phyloP scores from a whole-genome alignment of 371 early-diverging fungal species.

The Mortierella sp. region DNA sequence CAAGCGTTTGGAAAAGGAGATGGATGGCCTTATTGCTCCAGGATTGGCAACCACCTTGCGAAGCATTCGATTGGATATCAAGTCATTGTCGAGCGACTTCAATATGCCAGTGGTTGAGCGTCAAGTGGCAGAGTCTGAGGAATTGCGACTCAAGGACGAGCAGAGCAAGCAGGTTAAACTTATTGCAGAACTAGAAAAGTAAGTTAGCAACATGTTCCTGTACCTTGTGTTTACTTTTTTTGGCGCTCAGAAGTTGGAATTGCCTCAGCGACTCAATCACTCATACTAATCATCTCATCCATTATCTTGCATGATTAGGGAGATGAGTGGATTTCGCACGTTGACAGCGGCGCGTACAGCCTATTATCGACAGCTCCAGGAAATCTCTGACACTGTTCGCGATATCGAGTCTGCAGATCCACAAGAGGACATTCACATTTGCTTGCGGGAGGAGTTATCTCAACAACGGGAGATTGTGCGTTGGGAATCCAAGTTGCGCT shows the following conservation, averaged over 20 bases:
- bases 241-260: background rate
- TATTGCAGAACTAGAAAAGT: constrained; percentile 31
- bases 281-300: too few species aligned
- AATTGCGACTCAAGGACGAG: constrained; percentile 30
- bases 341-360: constrained; percentile 61
- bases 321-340: constrained; percentile 24
- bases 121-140: constrained; percentile 35
- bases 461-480: constrained; percentile 30
- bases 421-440: constrained; percentile 31
- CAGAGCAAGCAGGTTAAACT: constrained; percentile 26
- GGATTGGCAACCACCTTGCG: constrained; percentile 28
- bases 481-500: constrained; percentile 58
- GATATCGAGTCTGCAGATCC: constrained; percentile 55
- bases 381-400: constrained; percentile 63
- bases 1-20: constrained; percentile 34
- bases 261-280: too few species aligned
- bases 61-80: constrained; percentile 29
- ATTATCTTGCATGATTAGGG: constrained; percentile 1
- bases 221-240: background rate
- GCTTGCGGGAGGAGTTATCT: constrained; percentile 41
- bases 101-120: constrained; percentile 15
- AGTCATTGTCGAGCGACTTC: constrained; percentile 19
- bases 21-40: constrained; percentile 23
- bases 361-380: constrained; percentile 71
- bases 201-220: background rate